phyloP scores from a whole-genome alignment of 257 asterid species.

The Plantago elongata region DNA sequence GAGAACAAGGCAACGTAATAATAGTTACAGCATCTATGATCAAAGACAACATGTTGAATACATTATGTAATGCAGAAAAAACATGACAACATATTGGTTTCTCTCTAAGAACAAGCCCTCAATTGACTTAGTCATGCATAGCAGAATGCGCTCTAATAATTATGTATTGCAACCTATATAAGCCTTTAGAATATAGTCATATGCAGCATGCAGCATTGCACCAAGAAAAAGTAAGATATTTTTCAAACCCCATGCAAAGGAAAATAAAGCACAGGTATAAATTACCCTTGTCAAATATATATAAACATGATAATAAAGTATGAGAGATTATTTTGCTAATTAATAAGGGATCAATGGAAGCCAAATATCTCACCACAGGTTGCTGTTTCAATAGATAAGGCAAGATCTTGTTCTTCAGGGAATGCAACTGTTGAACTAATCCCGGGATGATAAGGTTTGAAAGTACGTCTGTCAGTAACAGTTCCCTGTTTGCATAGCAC shows the following conservation, averaged over 20 bases:
- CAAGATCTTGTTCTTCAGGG: constrained; percentile 55
- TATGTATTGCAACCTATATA: background rate
- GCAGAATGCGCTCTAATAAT: background rate
- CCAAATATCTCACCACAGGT: constrained; percentile 49
- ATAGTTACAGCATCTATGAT: background rate
- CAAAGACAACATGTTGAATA: constrained; percentile 7
- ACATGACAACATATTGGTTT: background rate
- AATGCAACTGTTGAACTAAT: constrained; percentile 63
- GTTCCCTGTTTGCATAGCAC: constrained; percentile 67
- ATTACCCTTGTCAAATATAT: background rate
- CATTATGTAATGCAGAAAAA: constrained; percentile 9
- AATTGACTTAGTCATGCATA: constrained; percentile 3
- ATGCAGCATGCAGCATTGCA: too few species aligned
- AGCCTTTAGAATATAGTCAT: background rate
- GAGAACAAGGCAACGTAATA: background rate
- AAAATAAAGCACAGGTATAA: background rate
- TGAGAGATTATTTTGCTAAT: background rate
- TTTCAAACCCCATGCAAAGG: background rate
- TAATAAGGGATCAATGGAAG: constrained; percentile 15
- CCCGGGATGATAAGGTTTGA: constrained; percentile 82
- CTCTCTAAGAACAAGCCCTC: constrained; percentile 3
- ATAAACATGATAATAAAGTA: background rate
- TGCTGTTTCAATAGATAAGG: constrained; percentile 50
- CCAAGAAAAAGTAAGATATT: too few species aligned
- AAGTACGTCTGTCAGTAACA: constrained; percentile 44